These are phyloP conservation scores for Wallacemonas sp. DNA, from an alignment of 208 protist genomes.

Conservation along the genomic window DNA sequence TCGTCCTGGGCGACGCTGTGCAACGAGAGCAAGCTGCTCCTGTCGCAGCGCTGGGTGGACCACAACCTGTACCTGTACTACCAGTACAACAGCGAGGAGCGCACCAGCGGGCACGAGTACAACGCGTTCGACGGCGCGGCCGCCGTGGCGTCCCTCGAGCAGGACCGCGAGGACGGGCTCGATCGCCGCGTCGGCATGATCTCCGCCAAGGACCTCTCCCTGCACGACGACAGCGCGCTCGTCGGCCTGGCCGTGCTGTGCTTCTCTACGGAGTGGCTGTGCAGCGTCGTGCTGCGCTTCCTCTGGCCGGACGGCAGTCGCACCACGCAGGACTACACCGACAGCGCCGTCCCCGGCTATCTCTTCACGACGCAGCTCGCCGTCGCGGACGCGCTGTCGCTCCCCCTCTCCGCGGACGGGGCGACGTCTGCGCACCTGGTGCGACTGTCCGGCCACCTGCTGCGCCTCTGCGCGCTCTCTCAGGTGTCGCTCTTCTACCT, in stretches of 20 bases:
- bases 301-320: slow-evolving; percentile 35
- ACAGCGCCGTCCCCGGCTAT: slow-evolving; percentile 63
- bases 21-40: slow-evolving; percentile 44
- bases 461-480: slow-evolving; percentile 68
- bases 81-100: slow-evolving; percentile 61
- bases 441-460: slow-evolving; percentile 57
- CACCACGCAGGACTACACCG: slow-evolving; percentile 28
- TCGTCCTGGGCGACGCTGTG: slow-evolving; percentile 53
- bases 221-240: slow-evolving; percentile 64
- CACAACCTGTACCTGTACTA: slow-evolving; percentile 77
- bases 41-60: slow-evolving; percentile 61
- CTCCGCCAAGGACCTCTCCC: slow-evolving; percentile 49
- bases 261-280: slow-evolving; percentile 85
- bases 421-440: slow-evolving; percentile 21
- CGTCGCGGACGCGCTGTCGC: slow-evolving; percentile 22
- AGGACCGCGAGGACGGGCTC: slow-evolving; percentile 22
- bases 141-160: slow-evolving; percentile 33
- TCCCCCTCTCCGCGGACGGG: background rate
- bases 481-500: slow-evolving; percentile 84
- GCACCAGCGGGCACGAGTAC: slow-evolving; percentile 82
- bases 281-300: slow-evolving; percentile 40
- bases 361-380: slow-evolving; percentile 39
- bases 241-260: slow-evolving; percentile 73
- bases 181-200: slow-evolving; percentile 51
- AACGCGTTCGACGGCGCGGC: slow-evolving; percentile 24